Evolutionary conservation across 2,329 filamentous ascomycete genomes (phyloP).

Genomic region (Fusarium pilosicola): DNA sequence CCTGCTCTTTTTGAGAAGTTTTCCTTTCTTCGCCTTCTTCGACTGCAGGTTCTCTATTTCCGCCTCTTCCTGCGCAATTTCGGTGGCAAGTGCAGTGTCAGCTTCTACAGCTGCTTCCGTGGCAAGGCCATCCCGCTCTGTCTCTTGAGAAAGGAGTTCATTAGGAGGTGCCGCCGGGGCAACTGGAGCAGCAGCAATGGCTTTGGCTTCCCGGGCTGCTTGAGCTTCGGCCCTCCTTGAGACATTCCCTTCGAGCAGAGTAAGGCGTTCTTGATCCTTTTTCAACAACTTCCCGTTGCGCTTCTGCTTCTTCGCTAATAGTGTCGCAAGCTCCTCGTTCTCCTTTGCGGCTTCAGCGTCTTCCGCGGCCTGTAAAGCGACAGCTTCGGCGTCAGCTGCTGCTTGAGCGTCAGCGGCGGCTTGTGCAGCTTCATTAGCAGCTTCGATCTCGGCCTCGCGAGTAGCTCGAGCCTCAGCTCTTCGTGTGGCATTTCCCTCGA

Average conservation of each 20-base stretch:
- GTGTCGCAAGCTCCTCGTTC: conserved; percentile 32
- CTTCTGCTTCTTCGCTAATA: conserved; percentile 36
- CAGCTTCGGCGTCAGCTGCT: conserved; percentile 31
- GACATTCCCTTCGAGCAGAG: conserved; percentile 32
- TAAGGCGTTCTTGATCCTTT: conserved; percentile 37
- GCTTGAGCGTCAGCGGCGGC: conserved; percentile 28
- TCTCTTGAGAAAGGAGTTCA: conserved; percentile 27
- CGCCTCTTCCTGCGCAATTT: conserved; percentile 40
- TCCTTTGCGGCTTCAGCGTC: conserved; percentile 46
- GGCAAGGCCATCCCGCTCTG: conserved; percentile 5
- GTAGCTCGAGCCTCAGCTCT: conserved; percentile 41
- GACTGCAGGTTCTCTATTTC: conserved; percentile 34
- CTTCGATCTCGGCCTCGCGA: conserved; percentile 18
- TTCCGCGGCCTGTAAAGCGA: conserved; percentile 41
- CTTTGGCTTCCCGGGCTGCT: conserved; percentile 30
- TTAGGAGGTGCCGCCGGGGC: conserved; percentile 9
- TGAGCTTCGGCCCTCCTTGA: conserved; percentile 29
- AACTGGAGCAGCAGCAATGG: conserved; percentile 8
- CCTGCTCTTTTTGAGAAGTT: conserved; percentile 35
- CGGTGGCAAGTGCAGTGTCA: conserved; percentile 24
- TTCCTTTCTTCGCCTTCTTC: conserved; percentile 50
- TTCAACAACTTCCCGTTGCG: conserved; percentile 34
- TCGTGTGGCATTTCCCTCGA: conserved; percentile 38
- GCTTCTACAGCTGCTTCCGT: conserved; percentile 30
- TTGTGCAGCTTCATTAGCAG: conserved; percentile 34